Base-by-base conservation (phyloP, 495 filamentous ascomycete genomes). In the Astrothelium macrocarpum region DNA sequence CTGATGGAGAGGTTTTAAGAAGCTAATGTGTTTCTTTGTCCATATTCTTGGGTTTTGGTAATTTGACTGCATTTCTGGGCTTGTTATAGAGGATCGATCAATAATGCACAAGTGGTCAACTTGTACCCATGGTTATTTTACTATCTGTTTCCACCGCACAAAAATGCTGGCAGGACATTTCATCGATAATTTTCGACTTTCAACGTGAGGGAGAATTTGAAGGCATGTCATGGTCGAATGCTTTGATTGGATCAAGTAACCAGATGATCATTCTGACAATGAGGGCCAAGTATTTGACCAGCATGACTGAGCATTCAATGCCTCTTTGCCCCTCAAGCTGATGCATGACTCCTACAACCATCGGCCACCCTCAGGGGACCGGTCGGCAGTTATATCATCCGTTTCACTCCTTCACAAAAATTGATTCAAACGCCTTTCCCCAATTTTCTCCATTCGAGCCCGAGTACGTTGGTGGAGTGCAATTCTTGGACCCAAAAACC, bases 1-100 rank as follows among this genome's bases (percentile, higher is more conserved):
- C 76, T 95, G 62, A 93, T 96, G 90, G 91, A 95, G 78, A 88
- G 83, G 66, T 93, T 93, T 63, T 94, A 65, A 36, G 25, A 16
- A 11, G n/a, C 12, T 49, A 39, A 39, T 5, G 36, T n/a, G n/a
- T n/a, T n/a, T n/a, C n/a, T n/a, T n/a, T n/a, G n/a, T n/a, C n/a
- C n/a, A n/a, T n/a, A n/a, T n/a, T 14, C 34, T 14, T 39, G 34
- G 34, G 5, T 39, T 39, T 39, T 39, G 34, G 14, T 14, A 5
- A 5, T 39, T 39, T 39, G 34, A 39, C 34, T 39, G 34, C n/a
- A n/a, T n/a, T n/a, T n/a, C n/a, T n/a, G n/a, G n/a, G n/a, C n/a
- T n/a, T n/a, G n/a, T n/a, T n/a, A n/a, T n/a, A n/a, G n/a, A n/a
- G n/a, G n/a, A n/a, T n/a, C n/a, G n/a, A n/a, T n/a, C n/a, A n/a